Evolutionary conservation across 495 filamentous ascomycete genomes (phyloP).

Genomic region (Aspergillus bertholletiae): DNA sequence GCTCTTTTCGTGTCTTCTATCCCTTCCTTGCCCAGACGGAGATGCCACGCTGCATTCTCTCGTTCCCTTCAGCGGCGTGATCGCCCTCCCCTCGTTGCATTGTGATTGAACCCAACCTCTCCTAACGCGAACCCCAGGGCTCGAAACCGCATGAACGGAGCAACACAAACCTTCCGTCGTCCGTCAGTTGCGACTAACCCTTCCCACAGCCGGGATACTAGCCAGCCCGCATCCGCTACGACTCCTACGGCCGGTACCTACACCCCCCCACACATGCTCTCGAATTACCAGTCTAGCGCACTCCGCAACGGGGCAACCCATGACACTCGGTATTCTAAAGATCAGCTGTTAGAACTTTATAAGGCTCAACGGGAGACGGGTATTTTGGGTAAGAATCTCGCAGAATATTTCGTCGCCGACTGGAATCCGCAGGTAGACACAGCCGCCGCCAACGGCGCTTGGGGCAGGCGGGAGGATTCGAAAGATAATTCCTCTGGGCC

Average conservation of each 20-base stretch:
- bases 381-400: conserved; percentile 56
- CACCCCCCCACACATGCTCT: conserved; percentile 57
- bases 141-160: conserved; percentile 69
- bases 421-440: conserved; percentile 73
- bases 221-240: conserved; percentile 44
- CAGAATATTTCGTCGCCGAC: conserved; percentile 67
- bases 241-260: conserved; percentile 54
- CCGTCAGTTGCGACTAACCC: conserved; percentile 66
- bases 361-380: conserved; percentile 55
- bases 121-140: conserved; percentile 45
- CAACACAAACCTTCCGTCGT: conserved; percentile 82
- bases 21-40: neutral
- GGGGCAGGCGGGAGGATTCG: conserved; percentile 73
- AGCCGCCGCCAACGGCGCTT: conserved; percentile 58
- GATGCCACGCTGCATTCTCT: too few species aligned
- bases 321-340: conserved; percentile 73
- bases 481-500: conserved; percentile 62
- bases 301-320: conserved; percentile 52
- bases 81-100: neutral
- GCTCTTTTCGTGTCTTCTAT: neutral
- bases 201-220: conserved; percentile 47
- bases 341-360: conserved; percentile 76
- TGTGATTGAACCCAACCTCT: conserved; percentile 2
- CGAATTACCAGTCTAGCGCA: conserved; percentile 41
- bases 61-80: too few species aligned